Base-by-base conservation (phyloP, 345 rosid genomes). In the Aethionema arabicum region DNA sequence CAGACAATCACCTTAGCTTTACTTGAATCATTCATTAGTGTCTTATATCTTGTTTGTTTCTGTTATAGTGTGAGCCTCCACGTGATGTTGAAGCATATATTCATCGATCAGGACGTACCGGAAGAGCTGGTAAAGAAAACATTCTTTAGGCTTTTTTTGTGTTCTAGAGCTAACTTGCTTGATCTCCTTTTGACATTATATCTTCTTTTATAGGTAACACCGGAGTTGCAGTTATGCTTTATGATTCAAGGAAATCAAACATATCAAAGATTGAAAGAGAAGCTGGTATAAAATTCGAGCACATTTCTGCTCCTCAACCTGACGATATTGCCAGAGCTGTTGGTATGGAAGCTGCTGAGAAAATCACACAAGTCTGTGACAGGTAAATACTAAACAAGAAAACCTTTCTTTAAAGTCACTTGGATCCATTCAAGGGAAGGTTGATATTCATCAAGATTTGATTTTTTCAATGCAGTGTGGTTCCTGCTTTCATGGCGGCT, bases 91-190 rank as follows among this genome's bases (percentile, higher is more conserved):
- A 95, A 81, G 96, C 84, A 10, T 95, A 95, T 40, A 95, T 95
- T 14, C 99, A 95, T 79, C 85, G 99, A 48, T 95, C 99, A 56
- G 99, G 99, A 62, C 84, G 97, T 53, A 95, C 99, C 4, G 99
- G 99, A 77, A 86, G 99, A 78, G 99, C 97, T 56, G 97, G 99
- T 87, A 76, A 58, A 32, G 52, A 40, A 27, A 3, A 30, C n/a
- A 29, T 52, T 43, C 40, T 48, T 54, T 9, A 21, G 48, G 56
- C 21, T 30, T 32, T 30, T 32, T 61, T 7, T 36, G 15, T 8
- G 32, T 38, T 12, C 46, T 27, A 58, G 36, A 43, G 58, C 44
- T 14, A 1, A 15, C 31, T 53, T 76, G 44, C 56, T 60, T 32
- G 71, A 21, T 21, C 27, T 13, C n/a, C 3, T 63, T 35, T 7